phyloP scores from a whole-genome alignment of 2,329 filamentous ascomycete genomes.

The Mycosphaerella arachidis region DNA sequence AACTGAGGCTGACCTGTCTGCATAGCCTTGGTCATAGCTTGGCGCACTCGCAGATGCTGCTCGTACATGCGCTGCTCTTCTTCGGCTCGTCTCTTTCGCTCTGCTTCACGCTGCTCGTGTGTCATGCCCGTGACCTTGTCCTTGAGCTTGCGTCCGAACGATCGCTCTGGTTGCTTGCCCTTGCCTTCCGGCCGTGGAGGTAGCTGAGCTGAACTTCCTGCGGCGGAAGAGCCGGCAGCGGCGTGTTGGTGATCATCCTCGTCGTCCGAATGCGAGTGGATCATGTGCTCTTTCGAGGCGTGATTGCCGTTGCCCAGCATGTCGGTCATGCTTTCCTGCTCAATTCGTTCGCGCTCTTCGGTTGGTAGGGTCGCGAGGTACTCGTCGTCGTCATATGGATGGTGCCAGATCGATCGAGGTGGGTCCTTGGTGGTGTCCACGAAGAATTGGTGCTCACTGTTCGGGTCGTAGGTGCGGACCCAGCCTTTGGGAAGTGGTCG shows the following conservation, averaged over 20 bases:
- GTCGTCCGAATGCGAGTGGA: conserved; percentile 44
- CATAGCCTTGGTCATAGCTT: conserved; percentile 49
- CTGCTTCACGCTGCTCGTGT: conserved; percentile 50
- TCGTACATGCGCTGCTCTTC: conserved; percentile 51
- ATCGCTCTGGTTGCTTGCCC: conserved; percentile 31
- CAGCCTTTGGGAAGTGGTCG: conserved; percentile 53
- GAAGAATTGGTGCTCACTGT: conserved; percentile 57
- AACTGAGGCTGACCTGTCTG: conserved; percentile 54
- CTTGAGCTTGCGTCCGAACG: conserved; percentile 54
- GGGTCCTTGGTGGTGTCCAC: conserved; percentile 54
- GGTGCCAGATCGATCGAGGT: conserved; percentile 57
- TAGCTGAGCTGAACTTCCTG: conserved; percentile 13
- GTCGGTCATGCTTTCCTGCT: conserved; percentile 34
- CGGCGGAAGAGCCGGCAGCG: conserved; percentile 6
- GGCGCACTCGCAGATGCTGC: conserved; percentile 48
- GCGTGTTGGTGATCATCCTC: conserved; percentile 33
- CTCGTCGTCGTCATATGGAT: conserved; percentile 57
- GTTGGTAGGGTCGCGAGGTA: conserved; percentile 48
- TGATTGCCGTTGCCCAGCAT: conserved; percentile 12
- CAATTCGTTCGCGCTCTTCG: conserved; percentile 48
- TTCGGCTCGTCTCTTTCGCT: conserved; percentile 45
- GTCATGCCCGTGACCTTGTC: conserved; percentile 56
- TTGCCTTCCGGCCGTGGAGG: conserved; percentile 23
- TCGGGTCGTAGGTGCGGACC: conserved; percentile 53
- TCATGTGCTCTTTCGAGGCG: conserved; percentile 37